Evolutionary conservation across 345 rosid genomes (phyloP).

Genomic region (Salix udensis): DNA sequence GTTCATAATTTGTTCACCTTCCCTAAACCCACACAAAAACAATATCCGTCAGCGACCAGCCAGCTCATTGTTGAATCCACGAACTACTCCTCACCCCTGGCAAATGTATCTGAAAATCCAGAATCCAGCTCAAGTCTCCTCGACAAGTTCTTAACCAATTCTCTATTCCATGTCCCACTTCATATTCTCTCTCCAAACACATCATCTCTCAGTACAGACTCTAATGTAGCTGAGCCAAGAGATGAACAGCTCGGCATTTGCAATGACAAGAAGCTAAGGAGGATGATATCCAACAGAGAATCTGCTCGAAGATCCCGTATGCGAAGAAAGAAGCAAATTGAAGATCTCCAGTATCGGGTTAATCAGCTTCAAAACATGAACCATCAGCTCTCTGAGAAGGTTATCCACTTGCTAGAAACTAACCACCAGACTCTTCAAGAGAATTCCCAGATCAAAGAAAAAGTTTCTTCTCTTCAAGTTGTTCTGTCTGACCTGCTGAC

Average conservation of each 20-base stretch:
- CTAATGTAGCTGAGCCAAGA: constrained; percentile 28
- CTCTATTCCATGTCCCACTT: constrained; percentile 29
- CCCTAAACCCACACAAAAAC: constrained; percentile 13
- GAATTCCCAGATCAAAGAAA: constrained; percentile 70
- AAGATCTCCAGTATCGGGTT: constrained; percentile 67
- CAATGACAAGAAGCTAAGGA: constrained; percentile 56
- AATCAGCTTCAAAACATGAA: constrained; percentile 53
- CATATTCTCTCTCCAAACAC: constrained; percentile 33
- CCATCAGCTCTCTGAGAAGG: constrained; percentile 61
- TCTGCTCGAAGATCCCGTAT: constrained; percentile 67
- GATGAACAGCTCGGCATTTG: constrained; percentile 10
- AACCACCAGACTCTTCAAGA: constrained; percentile 69
- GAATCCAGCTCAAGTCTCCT: constrained; percentile 29
- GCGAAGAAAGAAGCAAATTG: constrained; percentile 70
- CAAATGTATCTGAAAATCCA: constrained; percentile 31
- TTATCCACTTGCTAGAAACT: constrained; percentile 55
- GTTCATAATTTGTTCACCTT: constrained; percentile 18
- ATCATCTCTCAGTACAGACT: constrained; percentile 21
- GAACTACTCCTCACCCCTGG: constrained; percentile 7
- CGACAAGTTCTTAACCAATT: constrained; percentile 19
- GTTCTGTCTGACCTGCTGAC: constrained; percentile 46
- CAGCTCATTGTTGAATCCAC: constrained; percentile 18
- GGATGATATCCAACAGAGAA: constrained; percentile 75
- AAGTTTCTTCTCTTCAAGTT: constrained; percentile 54
- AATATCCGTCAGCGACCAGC: constrained; percentile 4